phyloP scores from a whole-genome alignment of 163 green algal genomes.

The Scenedesmus sp. region DNA sequence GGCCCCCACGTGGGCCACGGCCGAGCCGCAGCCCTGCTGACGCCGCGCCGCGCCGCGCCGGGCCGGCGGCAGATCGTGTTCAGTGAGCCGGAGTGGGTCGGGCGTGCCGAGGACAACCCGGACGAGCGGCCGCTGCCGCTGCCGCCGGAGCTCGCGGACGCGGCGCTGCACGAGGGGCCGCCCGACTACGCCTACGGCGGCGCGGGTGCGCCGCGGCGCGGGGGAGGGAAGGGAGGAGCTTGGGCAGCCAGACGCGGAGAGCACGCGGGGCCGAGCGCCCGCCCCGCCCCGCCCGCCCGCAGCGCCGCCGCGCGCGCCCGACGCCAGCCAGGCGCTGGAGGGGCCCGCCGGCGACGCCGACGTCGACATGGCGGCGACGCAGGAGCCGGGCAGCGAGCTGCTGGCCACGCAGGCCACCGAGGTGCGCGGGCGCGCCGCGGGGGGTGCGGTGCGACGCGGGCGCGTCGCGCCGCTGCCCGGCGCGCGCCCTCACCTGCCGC shows the following conservation, averaged over 20 bases:
- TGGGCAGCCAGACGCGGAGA: not conserved
- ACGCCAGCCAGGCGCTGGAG: too few relatives aligned
- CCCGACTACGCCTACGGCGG: conserved; percentile 31
- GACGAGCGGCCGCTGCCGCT: conserved; percentile 78
- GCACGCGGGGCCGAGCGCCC: not conserved
- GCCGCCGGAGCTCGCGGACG: conserved; percentile 56
- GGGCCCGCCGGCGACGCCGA: too few relatives aligned
- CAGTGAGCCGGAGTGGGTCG: conserved; percentile 81
- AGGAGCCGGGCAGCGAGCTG: too few relatives aligned
- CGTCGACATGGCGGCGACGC: too few relatives aligned
- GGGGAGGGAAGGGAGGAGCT: not conserved
- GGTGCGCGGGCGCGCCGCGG: too few relatives aligned
- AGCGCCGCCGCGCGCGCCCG: too few relatives aligned
- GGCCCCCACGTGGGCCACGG: not conserved
- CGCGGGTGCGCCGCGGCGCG: not conserved
- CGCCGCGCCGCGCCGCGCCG: not conserved
- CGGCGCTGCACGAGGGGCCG: not conserved
- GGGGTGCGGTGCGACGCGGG: too few relatives aligned
- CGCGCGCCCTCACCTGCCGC: too few relatives aligned
- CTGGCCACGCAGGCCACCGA: too few relatives aligned
- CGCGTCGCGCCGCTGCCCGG: too few relatives aligned
- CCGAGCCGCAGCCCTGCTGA: too few relatives aligned
- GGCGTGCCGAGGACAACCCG: conserved; percentile 80
- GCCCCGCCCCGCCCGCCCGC: too few relatives aligned
- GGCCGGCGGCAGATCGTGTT: conserved; percentile 82